These are phyloP conservation scores for Kurtzmaniella quercitrusa DNA, from an alignment of 1,139 yeast genomes.

Conservation along the genomic window DNA sequence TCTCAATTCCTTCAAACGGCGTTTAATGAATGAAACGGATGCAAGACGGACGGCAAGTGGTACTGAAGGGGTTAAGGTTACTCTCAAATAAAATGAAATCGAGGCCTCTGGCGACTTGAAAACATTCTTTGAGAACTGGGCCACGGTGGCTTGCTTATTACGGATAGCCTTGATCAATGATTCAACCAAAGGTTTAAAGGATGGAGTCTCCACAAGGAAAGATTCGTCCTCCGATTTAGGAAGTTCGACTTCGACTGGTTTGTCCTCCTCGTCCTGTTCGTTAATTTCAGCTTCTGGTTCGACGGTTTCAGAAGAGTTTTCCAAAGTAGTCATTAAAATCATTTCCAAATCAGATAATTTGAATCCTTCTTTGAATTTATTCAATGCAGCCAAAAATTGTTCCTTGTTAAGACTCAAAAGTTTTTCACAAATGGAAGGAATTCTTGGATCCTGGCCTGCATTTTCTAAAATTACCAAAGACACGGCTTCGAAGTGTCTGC, in stretches of 20 bases:
- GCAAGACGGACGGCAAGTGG: constrained; percentile 54
- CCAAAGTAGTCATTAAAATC: constrained; percentile 59
- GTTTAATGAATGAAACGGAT: constrained; percentile 38
- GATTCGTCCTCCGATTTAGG: background rate
- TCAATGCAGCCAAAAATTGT: constrained; percentile 39
- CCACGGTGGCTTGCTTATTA: constrained; percentile 14
- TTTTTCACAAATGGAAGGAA: constrained; percentile 34
- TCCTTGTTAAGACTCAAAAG: constrained; percentile 36
- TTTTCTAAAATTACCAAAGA: background rate
- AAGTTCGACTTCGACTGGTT: background rate
- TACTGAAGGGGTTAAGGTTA: constrained; percentile 50
- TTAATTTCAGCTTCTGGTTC: background rate
- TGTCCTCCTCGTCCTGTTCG: background rate
- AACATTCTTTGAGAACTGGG: constrained; percentile 18
- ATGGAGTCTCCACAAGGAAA: constrained; percentile 1
- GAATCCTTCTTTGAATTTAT: constrained; percentile 25
- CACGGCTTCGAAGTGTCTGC: constrained; percentile 12
- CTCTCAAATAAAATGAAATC: constrained; percentile 55
- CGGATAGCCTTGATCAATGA: background rate
- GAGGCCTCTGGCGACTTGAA: constrained; percentile 32
- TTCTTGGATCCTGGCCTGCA: background rate
- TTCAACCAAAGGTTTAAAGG: background rate
- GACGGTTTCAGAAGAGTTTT: constrained; percentile 10
- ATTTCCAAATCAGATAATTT: constrained; percentile 61
- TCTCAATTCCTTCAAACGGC: constrained; percentile 27